Evolutionary conservation across 2,329 filamentous ascomycete genomes (phyloP), one percentile per base, ranked within the genome.

Genomic region (Scorias spongiosa): DNA sequence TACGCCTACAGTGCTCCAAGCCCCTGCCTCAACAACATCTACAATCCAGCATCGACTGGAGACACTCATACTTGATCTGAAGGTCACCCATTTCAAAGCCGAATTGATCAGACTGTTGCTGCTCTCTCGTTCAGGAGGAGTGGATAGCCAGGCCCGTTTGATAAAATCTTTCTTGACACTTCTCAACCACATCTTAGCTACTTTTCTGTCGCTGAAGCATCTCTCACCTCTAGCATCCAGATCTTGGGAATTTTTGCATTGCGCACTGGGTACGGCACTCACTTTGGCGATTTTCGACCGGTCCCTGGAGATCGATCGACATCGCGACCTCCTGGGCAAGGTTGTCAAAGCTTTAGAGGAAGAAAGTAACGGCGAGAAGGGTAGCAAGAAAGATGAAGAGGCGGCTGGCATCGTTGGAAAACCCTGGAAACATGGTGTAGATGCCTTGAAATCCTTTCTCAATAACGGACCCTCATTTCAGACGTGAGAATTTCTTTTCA

Each of bases 171-270:
- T 26, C 7, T 26, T 26, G 20, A 26, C 20, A 7, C 20, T 26
- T 26, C 20, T 26, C 20, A 26, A 26, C 20, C 20, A 17, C 11
- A 26, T 45, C n/a, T 11, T 45, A 2, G 29, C 39, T 17, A 38
- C 43, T 1, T 45, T 45, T 34, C 20, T 45, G n/a, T 18, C 29
- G 4, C 5, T 45, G 17, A 45, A 45, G 12, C 40, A 39, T 18
- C 43, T 45, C 9, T 40, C 43, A 17, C 39, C 43, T 2, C 29
- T 45, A 10, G 43, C 37, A 5, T 37, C 41, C 14, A 40, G 41
- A 6, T 42, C 43, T 14, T 45, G 43, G 43, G 43, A 45, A 20
- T 15, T 39, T 10, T 32, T 45, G 18, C 41, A 42, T 32, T 45
- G 40, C 29, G 39, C 43, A 2, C 12, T 45, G 1, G 39, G 43